phyloP scores from a whole-genome alignment of 257 asterid genomes.

The Nicotiana attenuata region DNA sequence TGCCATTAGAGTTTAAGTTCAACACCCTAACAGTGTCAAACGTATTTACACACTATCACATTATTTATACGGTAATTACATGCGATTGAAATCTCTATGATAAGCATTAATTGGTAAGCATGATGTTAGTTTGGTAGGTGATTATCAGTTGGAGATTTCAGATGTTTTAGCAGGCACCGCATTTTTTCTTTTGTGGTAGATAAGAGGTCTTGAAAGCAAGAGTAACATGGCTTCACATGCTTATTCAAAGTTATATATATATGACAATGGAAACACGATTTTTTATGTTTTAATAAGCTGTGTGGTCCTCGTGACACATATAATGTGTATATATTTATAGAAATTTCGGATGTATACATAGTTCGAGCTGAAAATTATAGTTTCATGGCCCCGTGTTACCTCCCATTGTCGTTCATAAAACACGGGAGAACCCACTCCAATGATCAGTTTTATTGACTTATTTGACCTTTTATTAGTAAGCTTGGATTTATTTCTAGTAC shows the following conservation, averaged over 20 bases:
- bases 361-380: neutral
- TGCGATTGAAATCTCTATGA: no score
- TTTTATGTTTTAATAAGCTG: neutral
- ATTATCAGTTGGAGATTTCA: neutral
- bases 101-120: no score
- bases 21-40: no score
- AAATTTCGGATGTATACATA: neutral
- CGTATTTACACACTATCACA: no score
- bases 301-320: neutral
- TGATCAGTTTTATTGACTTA: no score
- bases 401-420: no score
- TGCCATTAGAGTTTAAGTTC: no score
- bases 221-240: slow-evolving; percentile 35
- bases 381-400: neutral
- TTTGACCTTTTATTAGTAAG: no score
- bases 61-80: no score
- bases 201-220: slow-evolving; percentile 12
- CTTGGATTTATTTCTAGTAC: no score
- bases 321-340: neutral
- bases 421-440: no score
- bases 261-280: neutral
- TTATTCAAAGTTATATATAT: neutral
- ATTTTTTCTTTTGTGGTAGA: neutral
- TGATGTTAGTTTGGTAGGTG: neutral
- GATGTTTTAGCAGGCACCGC: neutral